Conservation (phyloP, 192 early-diverging fungal species). For the Endogone sp. region DNA sequence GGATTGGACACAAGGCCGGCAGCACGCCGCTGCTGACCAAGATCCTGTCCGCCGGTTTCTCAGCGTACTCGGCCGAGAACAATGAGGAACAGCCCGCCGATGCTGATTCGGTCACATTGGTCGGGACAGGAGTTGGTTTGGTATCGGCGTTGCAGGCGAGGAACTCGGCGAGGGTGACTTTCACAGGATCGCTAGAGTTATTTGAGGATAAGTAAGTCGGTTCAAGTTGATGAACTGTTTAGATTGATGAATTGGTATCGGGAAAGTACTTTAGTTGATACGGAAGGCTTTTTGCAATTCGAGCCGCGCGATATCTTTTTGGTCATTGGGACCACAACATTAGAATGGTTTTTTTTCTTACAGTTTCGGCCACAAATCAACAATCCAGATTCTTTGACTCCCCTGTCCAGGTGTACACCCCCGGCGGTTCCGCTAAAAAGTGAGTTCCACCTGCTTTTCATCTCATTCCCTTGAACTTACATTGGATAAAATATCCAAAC, state of each 20-base stretch:
- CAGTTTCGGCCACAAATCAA: neutral
- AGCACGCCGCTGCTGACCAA: conserved; percentile 56
- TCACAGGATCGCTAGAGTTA: conserved; percentile 79
- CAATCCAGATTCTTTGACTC: conserved; percentile 7
- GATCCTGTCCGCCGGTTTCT: conserved; percentile 50
- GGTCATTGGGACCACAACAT: no score
- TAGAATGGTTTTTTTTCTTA: neutral
- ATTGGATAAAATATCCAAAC: no score
- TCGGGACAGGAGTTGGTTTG: conserved; percentile 63
- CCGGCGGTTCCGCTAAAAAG: neutral
- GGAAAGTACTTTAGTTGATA: conserved; percentile 2
- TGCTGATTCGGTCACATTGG: conserved; percentile 26
- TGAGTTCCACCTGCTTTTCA: neutral
- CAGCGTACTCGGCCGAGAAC: conserved; percentile 65
- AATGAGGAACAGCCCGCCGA: conserved; percentile 36
- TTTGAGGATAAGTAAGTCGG: conserved; percentile 70
- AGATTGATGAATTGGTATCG: neutral
- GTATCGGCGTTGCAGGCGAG: conserved; percentile 86
- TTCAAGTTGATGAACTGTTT: neutral
- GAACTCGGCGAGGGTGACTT: conserved; percentile 81
- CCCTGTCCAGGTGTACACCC: conserved; percentile 4
- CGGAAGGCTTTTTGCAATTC: neutral
- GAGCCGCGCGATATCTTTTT: no score
- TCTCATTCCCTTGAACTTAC: neutral
- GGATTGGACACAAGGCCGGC: conserved; percentile 71